These are phyloP conservation scores for Sphaerulina populicola DNA, from an alignment of 2,329 filamentous ascomycete genomes.

Conservation along the genomic window DNA sequence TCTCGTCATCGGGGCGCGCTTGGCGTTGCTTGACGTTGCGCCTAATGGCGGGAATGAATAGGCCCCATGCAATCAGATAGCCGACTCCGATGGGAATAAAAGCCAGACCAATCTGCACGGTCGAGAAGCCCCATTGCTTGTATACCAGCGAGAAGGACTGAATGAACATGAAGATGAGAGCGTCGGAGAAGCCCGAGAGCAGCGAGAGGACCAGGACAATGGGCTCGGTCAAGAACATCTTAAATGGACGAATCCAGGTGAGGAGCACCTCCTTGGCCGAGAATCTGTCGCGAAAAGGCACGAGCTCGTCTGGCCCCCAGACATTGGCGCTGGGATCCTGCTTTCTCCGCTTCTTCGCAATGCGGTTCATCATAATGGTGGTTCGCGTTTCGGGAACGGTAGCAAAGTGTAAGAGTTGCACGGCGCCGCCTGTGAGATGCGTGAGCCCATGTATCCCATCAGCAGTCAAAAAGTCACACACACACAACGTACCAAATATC, in stretches of 20 bases:
- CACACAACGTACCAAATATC: conserved; percentile 52
- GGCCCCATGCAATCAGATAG: conserved; percentile 55
- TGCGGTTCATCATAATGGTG: conserved; percentile 69
- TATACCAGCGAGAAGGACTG: conserved; percentile 65
- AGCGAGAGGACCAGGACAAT: conserved; percentile 65
- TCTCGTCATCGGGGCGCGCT: conserved; percentile 41
- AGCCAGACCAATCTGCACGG: conserved; percentile 51
- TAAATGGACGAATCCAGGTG: conserved; percentile 60
- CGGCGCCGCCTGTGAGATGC: conserved; percentile 39
- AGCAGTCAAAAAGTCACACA: not conserved
- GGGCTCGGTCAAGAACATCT: conserved; percentile 69
- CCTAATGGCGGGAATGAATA: conserved; percentile 52
- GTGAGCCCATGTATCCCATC: no score
- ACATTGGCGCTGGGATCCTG: conserved; percentile 48
- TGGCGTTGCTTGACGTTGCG: conserved; percentile 44
- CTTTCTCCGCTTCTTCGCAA: conserved; percentile 65
- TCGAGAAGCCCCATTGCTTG: conserved; percentile 57
- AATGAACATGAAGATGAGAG: conserved; percentile 73
- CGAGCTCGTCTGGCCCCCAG: conserved; percentile 68
- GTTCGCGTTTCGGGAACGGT: conserved; percentile 73
- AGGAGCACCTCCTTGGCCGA: conserved; percentile 39
- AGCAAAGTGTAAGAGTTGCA: conserved; percentile 53
- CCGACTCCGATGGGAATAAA: conserved; percentile 62
- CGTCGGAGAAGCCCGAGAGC: conserved; percentile 66
- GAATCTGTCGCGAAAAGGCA: conserved; percentile 37